These are phyloP conservation scores for Phylloboletellus chloephorus DNA, from an alignment of 1,284 basidiomycete species.

Conservation along the genomic window DNA sequence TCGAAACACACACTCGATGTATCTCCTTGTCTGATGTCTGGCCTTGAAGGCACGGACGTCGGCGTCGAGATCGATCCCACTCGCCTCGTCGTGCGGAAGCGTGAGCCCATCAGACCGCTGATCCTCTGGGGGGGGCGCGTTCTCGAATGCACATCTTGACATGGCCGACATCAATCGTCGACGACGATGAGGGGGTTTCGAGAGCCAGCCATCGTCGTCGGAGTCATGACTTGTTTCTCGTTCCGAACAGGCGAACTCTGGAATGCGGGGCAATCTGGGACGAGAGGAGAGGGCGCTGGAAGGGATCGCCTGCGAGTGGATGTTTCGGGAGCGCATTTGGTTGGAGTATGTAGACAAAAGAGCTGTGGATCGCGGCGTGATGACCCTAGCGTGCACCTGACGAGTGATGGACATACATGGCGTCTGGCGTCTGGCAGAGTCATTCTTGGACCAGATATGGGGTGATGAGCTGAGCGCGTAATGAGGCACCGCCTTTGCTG, in stretches of 20 bases:
- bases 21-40: too few relatives aligned
- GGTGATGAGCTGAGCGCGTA: slow-evolving; percentile 4
- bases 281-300: slow-evolving; percentile 7
- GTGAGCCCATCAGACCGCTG: not conserved
- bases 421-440: slow-evolving; percentile 7
- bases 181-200: too few relatives aligned
- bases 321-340: not conserved
- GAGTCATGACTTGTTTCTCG: too few relatives aligned
- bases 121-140: not conserved
- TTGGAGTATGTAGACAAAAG: slow-evolving; percentile 1
- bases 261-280: slow-evolving; percentile 2
- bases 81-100: too few relatives aligned
- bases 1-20: too few relatives aligned
- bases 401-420: slow-evolving; percentile 21
- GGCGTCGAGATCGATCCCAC: too few relatives aligned
- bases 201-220: too few relatives aligned
- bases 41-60: too few relatives aligned
- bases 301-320: slow-evolving; percentile 2
- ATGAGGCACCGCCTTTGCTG: slow-evolving; percentile 11
- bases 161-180: too few relatives aligned
- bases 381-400: slow-evolving; percentile 12
- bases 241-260: not conserved
- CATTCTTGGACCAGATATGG: slow-evolving; percentile 17
- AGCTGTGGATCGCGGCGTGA: slow-evolving; percentile 9
- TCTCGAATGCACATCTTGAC: too few relatives aligned